phyloP scores from a whole-genome alignment of 1,284 basidiomycete species.

The Puccinia coronata region DNA sequence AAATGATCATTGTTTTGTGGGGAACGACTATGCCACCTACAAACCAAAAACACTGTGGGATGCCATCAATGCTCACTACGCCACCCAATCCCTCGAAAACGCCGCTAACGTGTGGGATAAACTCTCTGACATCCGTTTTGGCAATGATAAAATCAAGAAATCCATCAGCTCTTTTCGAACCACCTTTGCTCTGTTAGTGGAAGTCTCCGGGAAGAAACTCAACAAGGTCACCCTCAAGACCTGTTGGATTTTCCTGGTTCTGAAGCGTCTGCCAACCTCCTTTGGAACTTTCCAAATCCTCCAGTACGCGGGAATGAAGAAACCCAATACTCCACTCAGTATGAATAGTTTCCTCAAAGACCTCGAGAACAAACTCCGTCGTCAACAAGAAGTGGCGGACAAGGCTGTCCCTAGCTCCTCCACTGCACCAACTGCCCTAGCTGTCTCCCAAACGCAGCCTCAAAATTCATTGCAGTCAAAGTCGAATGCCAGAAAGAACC shows the following conservation, averaged over 20 bases:
- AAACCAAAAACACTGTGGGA: background rate
- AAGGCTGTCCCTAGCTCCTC: too few species aligned
- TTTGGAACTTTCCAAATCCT: background rate
- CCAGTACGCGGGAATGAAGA: background rate
- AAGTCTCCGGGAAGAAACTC: background rate
- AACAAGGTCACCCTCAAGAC: background rate
- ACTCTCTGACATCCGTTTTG: background rate
- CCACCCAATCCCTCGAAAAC: background rate
- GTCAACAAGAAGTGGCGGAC: too few species aligned
- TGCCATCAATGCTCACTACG: background rate
- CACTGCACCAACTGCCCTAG: too few species aligned
- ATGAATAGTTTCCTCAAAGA: too few species aligned
- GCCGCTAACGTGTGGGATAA: background rate
- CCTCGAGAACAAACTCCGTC: too few species aligned
- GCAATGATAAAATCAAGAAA: background rate
- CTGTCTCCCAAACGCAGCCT: too few species aligned
- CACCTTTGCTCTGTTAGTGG: background rate
- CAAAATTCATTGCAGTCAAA: too few species aligned
- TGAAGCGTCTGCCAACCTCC: background rate
- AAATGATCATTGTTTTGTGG: background rate
- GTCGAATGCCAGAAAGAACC: too few species aligned
- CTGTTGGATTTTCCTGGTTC: slow-evolving; percentile 5
- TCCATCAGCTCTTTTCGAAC: background rate
- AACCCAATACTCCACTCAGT: too few species aligned
- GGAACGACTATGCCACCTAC: too few species aligned